phyloP scores from a whole-genome alignment of 768 basidiomycete genomes.

The Saitozyma sp. region DNA sequence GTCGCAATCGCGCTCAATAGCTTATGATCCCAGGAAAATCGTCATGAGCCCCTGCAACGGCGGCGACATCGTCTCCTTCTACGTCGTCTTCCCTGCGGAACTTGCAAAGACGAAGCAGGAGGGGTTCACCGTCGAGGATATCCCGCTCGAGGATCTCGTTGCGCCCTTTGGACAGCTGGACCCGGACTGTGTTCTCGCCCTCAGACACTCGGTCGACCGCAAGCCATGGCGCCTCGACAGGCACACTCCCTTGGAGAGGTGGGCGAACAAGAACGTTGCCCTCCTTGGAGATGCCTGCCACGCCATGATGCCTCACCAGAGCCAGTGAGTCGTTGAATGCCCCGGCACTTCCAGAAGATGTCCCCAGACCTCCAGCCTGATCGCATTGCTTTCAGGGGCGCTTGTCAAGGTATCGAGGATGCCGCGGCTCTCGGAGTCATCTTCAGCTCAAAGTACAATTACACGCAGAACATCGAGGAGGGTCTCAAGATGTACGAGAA shows the following conservation, averaged over 20 bases:
- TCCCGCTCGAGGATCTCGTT: slow-evolving; percentile 19
- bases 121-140: slow-evolving; percentile 25
- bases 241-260: slow-evolving; percentile 7
- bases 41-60: slow-evolving; percentile 31
- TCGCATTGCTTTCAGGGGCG: slow-evolving; percentile 7
- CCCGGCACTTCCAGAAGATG: no score
- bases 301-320: slow-evolving; percentile 14
- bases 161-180: slow-evolving; percentile 27
- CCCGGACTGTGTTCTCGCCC: slow-evolving; percentile 22
- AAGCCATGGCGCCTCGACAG: slow-evolving; percentile 41
- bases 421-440: slow-evolving; percentile 16
- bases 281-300: no score
- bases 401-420: slow-evolving; percentile 21
- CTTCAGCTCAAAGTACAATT: slow-evolving; percentile 6
- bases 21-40: slow-evolving; percentile 21
- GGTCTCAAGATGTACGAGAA: slow-evolving; percentile 33
- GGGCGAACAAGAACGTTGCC: no score
- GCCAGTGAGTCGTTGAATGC: slow-evolving; percentile 8
- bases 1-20: slow-evolving; percentile 1
- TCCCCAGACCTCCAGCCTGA: neutral
- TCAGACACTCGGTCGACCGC: slow-evolving; percentile 37
- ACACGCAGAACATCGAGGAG: slow-evolving; percentile 23
- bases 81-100: slow-evolving; percentile 36
- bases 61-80: slow-evolving; percentile 35
- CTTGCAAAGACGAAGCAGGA: slow-evolving; percentile 29